Percentiles rank a stretch among this genome's conserved stretches.
Conservation (phyloP, 2,329 filamentous ascomycete species). For the Biscogniauxia marginata region DNA sequence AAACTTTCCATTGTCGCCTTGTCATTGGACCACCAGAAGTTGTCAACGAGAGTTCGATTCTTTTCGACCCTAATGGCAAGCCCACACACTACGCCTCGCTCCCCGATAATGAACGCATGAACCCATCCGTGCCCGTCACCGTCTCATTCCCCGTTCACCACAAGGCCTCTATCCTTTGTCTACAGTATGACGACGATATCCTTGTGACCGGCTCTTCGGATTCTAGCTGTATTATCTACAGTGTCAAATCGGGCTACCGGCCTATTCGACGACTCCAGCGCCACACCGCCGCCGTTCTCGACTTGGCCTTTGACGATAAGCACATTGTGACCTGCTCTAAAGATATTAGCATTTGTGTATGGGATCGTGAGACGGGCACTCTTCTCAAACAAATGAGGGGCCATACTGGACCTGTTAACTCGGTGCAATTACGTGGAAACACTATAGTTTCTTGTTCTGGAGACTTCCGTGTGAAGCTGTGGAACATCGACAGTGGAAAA, state of each 20-base stretch:
- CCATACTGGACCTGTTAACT: conserved; percentile 91
- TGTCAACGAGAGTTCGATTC: conserved; percentile 50
- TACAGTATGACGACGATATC: conserved; percentile 91
- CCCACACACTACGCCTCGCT: conserved; percentile 56
- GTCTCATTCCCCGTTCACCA: conserved; percentile 68
- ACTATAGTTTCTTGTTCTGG: conserved; percentile 91
- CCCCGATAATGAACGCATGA: conserved; percentile 46
- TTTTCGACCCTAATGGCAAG: conserved; percentile 50
- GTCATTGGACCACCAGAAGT: conserved; percentile 79
- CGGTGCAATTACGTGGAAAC: conserved; percentile 91
- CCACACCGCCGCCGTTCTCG: conserved; percentile 86
- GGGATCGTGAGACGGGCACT: conserved; percentile 78
- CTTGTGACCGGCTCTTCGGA: conserved; percentile 96
- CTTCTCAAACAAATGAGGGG: conserved; percentile 78
- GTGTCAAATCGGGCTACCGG: conserved; percentile 73
- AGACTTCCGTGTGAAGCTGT: conserved; percentile 89
- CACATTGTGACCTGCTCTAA: conserved; percentile 98
- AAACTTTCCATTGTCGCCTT: conserved; percentile 78
- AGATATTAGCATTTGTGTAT: conserved; percentile 89
- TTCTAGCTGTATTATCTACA: conserved; percentile 86
- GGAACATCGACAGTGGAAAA: conserved; percentile 87
- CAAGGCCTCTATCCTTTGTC: conserved; percentile 87
- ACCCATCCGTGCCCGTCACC: conserved; percentile 50
- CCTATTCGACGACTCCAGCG: conserved; percentile 75
- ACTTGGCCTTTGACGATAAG: conserved; percentile 87